Base-by-base conservation (phyloP, 2,329 filamentous ascomycete species). In the Botrytis byssoidea region DNA sequence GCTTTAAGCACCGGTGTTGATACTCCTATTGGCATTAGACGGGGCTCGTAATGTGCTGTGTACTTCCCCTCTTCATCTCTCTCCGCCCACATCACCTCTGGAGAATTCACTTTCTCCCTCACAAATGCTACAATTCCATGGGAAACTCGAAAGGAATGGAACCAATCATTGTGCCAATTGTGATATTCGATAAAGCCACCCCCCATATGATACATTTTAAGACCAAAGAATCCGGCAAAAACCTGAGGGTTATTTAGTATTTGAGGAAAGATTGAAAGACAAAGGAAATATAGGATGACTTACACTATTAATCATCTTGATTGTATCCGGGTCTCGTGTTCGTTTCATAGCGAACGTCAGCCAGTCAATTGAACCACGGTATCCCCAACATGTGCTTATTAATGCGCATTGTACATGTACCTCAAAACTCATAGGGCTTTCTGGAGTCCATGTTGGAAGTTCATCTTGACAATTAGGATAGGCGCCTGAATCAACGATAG, bases 111-210 rank as follows among this genome's bases (percentile, higher is more conserved):
- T 6, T 57, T 42, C 14, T n/a, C 16, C 8, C 9, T 57, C 35
- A 68, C 66, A 42, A 42, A 68, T 57, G 48, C 66, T 1, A 42
- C 48, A 1, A 14, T 42, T 57, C 35, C 48, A 22, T 42, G 22
- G 4, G 20, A 10, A 25, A 68, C 10, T 12, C 66, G 66, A n/a
- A 7, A 42, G 20, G n/a, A 9, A 42, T 68, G 8, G 22, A 57
- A 68, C 66, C 66, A 68, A 16, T 57, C 7, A 7, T 22, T 42
- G 25, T 68, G 66, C 66, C 66, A 68, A 20, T 55, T 68, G 18
- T 68, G 66, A n/a, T 12, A 57, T 57, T 68, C 66, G 18, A 57
- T 3, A 68, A 57, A 68, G 16, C 48, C 35, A 6, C 14, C 3
- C 14, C 25, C n/a, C 25, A 68, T 32, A 25, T 40, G 35, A 29